Evolutionary conservation across 257 asterid genomes (phyloP).

Genomic region (Ajuga chamaepitys): DNA sequence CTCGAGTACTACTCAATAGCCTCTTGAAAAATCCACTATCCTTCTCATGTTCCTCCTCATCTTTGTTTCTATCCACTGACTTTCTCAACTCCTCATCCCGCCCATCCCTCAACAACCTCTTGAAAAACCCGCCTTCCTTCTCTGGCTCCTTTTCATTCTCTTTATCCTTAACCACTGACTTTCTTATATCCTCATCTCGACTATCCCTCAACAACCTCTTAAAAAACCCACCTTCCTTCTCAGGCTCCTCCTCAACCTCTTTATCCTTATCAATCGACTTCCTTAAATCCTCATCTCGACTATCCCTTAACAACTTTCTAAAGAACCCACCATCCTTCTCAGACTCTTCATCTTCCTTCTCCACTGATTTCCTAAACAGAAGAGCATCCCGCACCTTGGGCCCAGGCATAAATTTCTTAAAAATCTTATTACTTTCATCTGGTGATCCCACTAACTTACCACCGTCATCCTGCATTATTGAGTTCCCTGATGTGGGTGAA

Average conservation of each 20-base stretch:
- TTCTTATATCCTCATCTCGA: constrained; percentile 38
- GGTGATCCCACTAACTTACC: constrained; percentile 40
- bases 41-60: constrained; percentile 52
- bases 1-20: constrained; percentile 52
- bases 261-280: constrained; percentile 48
- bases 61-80: constrained; percentile 40
- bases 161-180: constrained; percentile 24
- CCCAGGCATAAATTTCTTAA: constrained; percentile 76
- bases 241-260: constrained; percentile 47
- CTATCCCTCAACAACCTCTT: constrained; percentile 50
- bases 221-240: constrained; percentile 58
- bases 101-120: constrained; percentile 71
- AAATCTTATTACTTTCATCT: constrained; percentile 67
- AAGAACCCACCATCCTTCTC: constrained; percentile 81
- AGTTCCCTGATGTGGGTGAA: constrained; percentile 51
- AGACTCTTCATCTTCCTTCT: constrained; percentile 62
- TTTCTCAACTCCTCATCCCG: constrained; percentile 68
- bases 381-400: constrained; percentile 70
- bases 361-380: constrained; percentile 68
- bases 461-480: constrained; percentile 45
- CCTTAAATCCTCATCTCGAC: constrained; percentile 59
- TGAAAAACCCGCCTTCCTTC: constrained; percentile 64
- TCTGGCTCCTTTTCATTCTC: constrained; percentile 46
- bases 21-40: constrained; percentile 68
- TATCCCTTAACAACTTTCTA: constrained; percentile 70